Base-by-base conservation (phyloP, 306 rosid genomes). In the Fagus crenata region DNA sequence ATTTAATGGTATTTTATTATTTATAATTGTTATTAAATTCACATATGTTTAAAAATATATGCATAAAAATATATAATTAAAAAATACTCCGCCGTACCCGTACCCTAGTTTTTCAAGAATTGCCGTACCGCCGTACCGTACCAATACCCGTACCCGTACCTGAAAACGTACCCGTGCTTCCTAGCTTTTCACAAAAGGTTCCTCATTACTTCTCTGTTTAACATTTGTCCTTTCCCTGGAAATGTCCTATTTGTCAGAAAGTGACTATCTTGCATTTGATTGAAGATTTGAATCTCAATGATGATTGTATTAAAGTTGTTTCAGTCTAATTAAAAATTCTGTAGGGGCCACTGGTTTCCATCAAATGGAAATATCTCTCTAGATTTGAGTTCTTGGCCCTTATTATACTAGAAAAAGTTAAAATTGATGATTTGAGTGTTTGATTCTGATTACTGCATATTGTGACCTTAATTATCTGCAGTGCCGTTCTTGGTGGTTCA, bases 401-500 rank as follows among this genome's bases (percentile, higher is more conserved):
- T 28, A 35, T 18, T 22, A 22, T 22, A 43, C 49, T 5, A 55
- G 49, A 74, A 49, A 82, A 71, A 37, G 22, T 42, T 60, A 39
- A 53, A 43, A 67, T 77, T 67, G 65, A 61, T 69, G 14, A 56
- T 80, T 43, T 67, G 73, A 33, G 56, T 53, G 73, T 37, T 61
- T 82, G 49, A 43, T 67, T 77, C 70, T 76, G 59, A 80, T 74
- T 73, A 28, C 81, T 68, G 33, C 43, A 61, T 46, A 51, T 76
- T 54, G 36, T 49, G 46, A 33, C 35, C 55, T 70, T 54, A 59
- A 11, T 73, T 69, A 37, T 59, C 72, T 83, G 87, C 96, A 95
- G 98, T 82, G 80, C 98, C 84, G 87, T 88, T 88, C 85, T 92
- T 75, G 97, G 97, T 82, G 94, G 97, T 77, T 85, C 80, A 53